Base-by-base conservation (phyloP, 2,329 filamentous ascomycete species). In the Aureobasidium subglaciale region DNA sequence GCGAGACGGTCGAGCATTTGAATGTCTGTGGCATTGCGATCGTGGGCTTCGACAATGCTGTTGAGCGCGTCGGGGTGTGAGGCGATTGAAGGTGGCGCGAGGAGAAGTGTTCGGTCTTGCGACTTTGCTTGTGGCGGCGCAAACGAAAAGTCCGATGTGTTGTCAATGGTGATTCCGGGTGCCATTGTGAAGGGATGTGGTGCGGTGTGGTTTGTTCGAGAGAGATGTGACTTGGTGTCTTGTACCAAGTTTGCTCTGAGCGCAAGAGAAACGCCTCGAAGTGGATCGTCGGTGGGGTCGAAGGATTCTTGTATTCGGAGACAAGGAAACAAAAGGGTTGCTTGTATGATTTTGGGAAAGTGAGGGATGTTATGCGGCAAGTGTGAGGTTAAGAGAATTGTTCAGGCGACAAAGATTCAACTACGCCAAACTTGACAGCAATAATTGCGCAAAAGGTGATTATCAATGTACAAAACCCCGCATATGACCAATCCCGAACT, bases 1-100 rank as follows among this genome's bases (percentile, higher is more conserved):
- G 88, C 84, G 37, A 99, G 81, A 50, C 93, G 89, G 74, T 99
- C 93, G 59, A 99, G 87, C 93, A 99, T 99, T 72, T 97, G 93
- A 53, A 99, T 79, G 68, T 99, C 93, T 59, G 90, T 92, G 42
- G 80, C 77, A 60, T 79, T 75, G 67, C 90, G 86, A 70, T 93
- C 84, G 74, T 89, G 84, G 56, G 83, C 76, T 58, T 83, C 78
- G 65, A 95, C 82, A 59, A 93, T 78, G 62, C 77, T 75, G 61
- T 83, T 81, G 61, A 97, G 79, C 64, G 84, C 84, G 62, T 89
- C 85, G 63, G 91, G 88, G 71, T 95, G 87, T 55, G 89, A 83
- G 62, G 93, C 86, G 64, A 97, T 82, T 22, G 90, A 95, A 11
- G 93, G 91, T 53, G 93, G 92, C 29, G 92, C 90, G 59, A 97